phyloP scores from a whole-genome alignment of 2,329 filamentous ascomycete genomes.

The Phoma sp. region DNA sequence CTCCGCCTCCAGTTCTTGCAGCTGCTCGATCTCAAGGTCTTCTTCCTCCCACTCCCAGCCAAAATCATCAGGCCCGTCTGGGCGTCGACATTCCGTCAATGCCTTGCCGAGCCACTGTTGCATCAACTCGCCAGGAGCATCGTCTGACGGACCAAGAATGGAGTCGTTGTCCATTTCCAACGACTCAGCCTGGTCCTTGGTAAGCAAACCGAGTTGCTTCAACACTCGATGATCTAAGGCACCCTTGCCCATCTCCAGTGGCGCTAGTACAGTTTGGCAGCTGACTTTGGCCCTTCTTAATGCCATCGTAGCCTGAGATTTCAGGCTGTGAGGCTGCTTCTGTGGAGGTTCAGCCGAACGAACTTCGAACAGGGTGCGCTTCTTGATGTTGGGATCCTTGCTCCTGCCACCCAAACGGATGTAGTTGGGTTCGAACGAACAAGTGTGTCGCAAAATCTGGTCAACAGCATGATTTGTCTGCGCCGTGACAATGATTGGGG shows the following conservation, averaged over 20 bases:
- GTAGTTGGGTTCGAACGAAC: constrained; percentile 68
- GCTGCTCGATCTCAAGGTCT: constrained; percentile 67
- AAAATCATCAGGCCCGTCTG: constrained; percentile 56
- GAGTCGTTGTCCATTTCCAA: constrained; percentile 59
- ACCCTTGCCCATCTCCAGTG: constrained; percentile 29
- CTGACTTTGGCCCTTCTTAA: constrained; percentile 47
- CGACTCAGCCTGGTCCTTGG: constrained; percentile 67
- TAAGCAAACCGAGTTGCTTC: constrained; percentile 64
- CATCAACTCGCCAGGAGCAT: constrained; percentile 51
- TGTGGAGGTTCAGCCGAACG: constrained; percentile 43
- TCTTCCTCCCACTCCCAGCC: constrained; percentile 65
- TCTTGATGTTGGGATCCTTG: constrained; percentile 69
- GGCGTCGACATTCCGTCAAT: constrained; percentile 55
- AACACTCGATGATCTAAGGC: constrained; percentile 54
- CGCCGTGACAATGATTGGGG: constrained; percentile 79
- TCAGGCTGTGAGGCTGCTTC: constrained; percentile 48
- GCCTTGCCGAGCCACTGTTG: constrained; percentile 65
- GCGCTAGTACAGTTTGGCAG: constrained; percentile 37
- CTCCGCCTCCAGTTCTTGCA: constrained; percentile 68
- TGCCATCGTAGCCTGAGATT: constrained; percentile 49
- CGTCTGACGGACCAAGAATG: constrained; percentile 49
- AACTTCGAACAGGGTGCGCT: constrained; percentile 71
- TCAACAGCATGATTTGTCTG: constrained; percentile 93
- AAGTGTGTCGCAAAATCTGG: constrained; percentile 74
- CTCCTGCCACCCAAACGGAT: constrained; percentile 74